phyloP scores from a whole-genome alignment of 352 stramenopile species.

The Poterioochromonas sp. region DNA sequence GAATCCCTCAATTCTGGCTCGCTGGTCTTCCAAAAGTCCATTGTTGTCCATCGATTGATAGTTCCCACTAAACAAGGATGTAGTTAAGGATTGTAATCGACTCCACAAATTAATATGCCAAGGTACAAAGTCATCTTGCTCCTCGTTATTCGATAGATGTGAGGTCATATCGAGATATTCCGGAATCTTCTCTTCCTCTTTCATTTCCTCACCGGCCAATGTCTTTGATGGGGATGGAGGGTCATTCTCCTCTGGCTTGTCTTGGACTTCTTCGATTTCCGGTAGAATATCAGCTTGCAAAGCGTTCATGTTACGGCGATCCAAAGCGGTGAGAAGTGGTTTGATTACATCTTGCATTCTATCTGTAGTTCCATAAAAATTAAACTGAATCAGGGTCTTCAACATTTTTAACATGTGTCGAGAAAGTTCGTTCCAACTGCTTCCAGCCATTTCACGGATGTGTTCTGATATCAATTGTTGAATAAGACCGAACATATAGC shows the following conservation, averaged over 20 bases:
- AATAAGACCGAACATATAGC: conserved; percentile 38
- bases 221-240: not conserved
- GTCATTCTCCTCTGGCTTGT: not conserved
- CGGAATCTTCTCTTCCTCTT: not conserved
- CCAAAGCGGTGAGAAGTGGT: conserved; percentile 37
- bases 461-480: conserved; percentile 43
- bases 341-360: conserved; percentile 39
- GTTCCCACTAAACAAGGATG: not conserved
- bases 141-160: too few species aligned
- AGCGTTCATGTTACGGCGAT: conserved; percentile 25
- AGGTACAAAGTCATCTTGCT: not conserved
- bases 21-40: not conserved
- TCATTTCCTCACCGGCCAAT: not conserved
- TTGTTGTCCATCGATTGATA: not conserved
- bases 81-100: not conserved
- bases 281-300: not conserved
- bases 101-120: not conserved
- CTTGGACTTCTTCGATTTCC: not conserved
- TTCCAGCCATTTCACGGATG: conserved; percentile 36
- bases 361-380: conserved; percentile 39
- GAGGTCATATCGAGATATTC: too few species aligned
- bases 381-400: conserved; percentile 38
- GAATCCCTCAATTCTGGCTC: not conserved
- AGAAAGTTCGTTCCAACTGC: conserved; percentile 38
- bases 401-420: conserved; percentile 40